Evolutionary conservation across 305 asterid genomes (phyloP), one percentile per base, ranked within the genome.

Genomic region (Fraxinus angustifolia): DNA sequence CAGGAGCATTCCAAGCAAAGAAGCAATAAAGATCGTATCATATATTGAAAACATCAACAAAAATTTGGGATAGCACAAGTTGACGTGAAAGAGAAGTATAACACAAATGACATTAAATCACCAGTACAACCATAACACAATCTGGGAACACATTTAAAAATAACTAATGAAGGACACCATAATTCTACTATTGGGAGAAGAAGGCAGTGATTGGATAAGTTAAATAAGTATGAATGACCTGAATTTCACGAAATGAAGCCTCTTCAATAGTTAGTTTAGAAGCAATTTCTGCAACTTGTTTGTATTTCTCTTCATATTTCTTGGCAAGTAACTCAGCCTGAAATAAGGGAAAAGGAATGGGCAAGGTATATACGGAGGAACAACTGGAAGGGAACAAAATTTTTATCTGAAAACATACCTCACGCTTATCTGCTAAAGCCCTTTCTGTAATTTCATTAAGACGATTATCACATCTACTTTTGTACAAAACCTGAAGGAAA

Each of bases 391-490:
- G 76, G 53, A 5, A 33, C 77, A 76, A 48, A 26, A 23, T 38
- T 74, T 76, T 78, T 67, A 79, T 75, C 53, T 75, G 83, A 82
- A 85, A 76, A 21, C 72, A 78, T 87, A 94, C 99, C 98, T 96
- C 99, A 7, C 83, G 86, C 87, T 93, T 96, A 90, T 94, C 98
- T 79, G 99, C 97, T 84, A 90, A 83, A 83, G 97, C 99, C 87
- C 98, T 93, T 88, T 96, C 98, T 8, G 96, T 93, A 80, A 96
- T 96, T 88, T 94, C 99, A 89, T 96, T 96, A 82, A 96, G 98
- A 76, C 97, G 91, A 84, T 94, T 96, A 85, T 96, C 99, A 45
- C 99, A 96, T 87, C 97, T 91, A 90, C 98, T 96, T 91, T 92
- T 96, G 88, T 96, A 92, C 86, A 94, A 83, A 83, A 96, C 98